Evolutionary conservation across 805 yeast genomes (phyloP).

Genomic region (Pichia insulana): DNA sequence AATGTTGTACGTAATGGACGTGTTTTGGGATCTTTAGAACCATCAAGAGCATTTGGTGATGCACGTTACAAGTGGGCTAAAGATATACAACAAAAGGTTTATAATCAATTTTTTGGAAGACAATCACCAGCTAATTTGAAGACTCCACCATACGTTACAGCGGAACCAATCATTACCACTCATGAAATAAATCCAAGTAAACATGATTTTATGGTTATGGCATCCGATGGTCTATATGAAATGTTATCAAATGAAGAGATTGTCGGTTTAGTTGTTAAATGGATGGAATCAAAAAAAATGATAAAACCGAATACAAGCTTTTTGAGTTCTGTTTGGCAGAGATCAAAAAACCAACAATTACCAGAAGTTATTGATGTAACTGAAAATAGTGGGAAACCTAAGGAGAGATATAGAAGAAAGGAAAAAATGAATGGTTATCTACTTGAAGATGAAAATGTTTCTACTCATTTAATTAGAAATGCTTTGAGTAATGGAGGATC

Average conservation of each 20-base stretch:
- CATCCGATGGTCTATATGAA: slow-evolving; percentile 90
- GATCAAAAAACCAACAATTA: slow-evolving; percentile 32
- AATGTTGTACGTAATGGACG: slow-evolving; percentile 80
- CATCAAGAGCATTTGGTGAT: slow-evolving; percentile 95
- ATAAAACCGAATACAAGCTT: slow-evolving; percentile 41
- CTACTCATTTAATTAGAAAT: slow-evolving; percentile 89
- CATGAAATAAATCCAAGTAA: slow-evolving; percentile 62
- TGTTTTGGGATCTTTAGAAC: slow-evolving; percentile 87
- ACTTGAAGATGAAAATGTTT: slow-evolving; percentile 77
- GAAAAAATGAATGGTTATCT: slow-evolving; percentile 34
- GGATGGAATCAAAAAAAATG: slow-evolving; percentile 77
- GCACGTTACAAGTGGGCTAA: slow-evolving; percentile 81
- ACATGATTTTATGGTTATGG: slow-evolving; percentile 84
- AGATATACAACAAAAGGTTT: slow-evolving; percentile 63
- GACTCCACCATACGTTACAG: slow-evolving; percentile 97
- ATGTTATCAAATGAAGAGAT: slow-evolving; percentile 88
- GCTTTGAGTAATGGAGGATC: slow-evolving; percentile 85
- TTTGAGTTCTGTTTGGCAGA: slow-evolving; percentile 31
- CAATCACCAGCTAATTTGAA: slow-evolving; percentile 60
- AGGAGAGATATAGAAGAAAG: slow-evolving; percentile 64
- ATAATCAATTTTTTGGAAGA: slow-evolving; percentile 75
- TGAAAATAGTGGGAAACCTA: slow-evolving; percentile 47
- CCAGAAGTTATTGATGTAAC: slow-evolving; percentile 62
- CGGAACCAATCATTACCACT: slow-evolving; percentile 86
- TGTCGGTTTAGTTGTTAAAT: slow-evolving; percentile 82